Evolutionary conservation across 352 stramenopile genomes (phyloP).

Genomic region (Globisporangium iwayamae): DNA sequence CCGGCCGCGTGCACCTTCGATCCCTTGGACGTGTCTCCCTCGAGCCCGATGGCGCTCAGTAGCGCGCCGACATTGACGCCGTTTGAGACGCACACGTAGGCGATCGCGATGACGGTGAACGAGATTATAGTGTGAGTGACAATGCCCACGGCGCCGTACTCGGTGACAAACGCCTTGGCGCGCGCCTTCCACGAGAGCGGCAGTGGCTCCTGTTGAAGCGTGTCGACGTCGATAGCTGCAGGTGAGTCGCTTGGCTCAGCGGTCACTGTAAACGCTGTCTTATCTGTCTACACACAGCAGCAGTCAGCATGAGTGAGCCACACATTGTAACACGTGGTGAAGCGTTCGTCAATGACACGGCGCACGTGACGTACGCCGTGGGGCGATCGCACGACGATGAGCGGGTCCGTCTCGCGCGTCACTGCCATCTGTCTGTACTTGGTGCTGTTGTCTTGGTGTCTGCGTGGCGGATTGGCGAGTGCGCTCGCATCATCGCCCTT

Average conservation of each 20-base stretch:
- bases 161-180: slow-evolving; percentile 69
- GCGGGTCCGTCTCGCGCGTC: slow-evolving; percentile 10
- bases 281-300: neutral
- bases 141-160: slow-evolving; percentile 77
- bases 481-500: neutral
- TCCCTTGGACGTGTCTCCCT: slow-evolving; percentile 29
- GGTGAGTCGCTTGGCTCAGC: neutral
- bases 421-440: neutral
- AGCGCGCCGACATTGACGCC: slow-evolving; percentile 62
- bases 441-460: neutral
- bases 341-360: neutral
- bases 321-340: too few relatives aligned
- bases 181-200: slow-evolving; percentile 52
- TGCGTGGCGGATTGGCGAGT: neutral
- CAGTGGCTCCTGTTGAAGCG: slow-evolving; percentile 4
- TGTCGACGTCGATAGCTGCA: neutral
- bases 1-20: slow-evolving; percentile 53
- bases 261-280: neutral
- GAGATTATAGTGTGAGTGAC: slow-evolving; percentile 72
- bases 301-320: neutral
- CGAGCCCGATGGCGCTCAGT: slow-evolving; percentile 41
- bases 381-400: neutral
- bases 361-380: neutral
- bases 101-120: slow-evolving; percentile 57
- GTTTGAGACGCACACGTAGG: slow-evolving; percentile 65